Evolutionary conservation across 2,329 filamentous ascomycete genomes (phyloP), one percentile per base, ranked within the genome.

Genomic region (Xylariomycetidae sp.): DNA sequence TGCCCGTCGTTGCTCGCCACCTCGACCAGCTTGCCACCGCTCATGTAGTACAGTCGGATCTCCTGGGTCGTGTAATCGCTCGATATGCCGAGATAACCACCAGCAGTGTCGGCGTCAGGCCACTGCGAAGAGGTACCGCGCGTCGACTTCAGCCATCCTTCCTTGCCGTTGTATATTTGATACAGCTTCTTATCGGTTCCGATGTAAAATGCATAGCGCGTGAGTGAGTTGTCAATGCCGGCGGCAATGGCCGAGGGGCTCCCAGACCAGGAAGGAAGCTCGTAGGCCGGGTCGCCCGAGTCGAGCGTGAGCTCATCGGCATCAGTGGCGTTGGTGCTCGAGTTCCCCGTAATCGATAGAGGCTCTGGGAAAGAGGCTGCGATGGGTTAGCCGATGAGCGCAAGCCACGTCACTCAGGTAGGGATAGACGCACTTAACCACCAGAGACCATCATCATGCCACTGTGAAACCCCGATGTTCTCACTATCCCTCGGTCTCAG

Each of bases 101-200:
- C 57, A 30, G 53, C 38, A 14, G 29, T 31, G 20, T 38, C 33
- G 19, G 48, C 40, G 10, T 46, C 44, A 16, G 43, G 43, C 43
- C 43, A 46, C 30, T 52, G 24, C 5, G 17, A 25, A 10, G 26
- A 32, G 35, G 44, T 50, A 2, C 42, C 33, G 1, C 37, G 34
- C 14, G 41, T 36, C 22, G 44, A 44, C 14, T 40, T n/a, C 19
- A 33, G 31, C 60, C 60, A 64, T 10, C 36, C 34, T 20, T 26
- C 44, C 25, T 39, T 35, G 27, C 29, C 31, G 41, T 56, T 52
- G 34, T 47, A 39, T 39, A 54, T 27, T 17, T 51, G 49, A 43
- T 63, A 48, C n/a, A 64, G 46, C 29, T 43, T 44, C 17, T 38
- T 39, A 47, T 64, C 61, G 16, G 50, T 54, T 35, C 59, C 61